Conservation (phyloP, 148 eudicot genomes). For the Chenopodium berlandieri region DNA sequence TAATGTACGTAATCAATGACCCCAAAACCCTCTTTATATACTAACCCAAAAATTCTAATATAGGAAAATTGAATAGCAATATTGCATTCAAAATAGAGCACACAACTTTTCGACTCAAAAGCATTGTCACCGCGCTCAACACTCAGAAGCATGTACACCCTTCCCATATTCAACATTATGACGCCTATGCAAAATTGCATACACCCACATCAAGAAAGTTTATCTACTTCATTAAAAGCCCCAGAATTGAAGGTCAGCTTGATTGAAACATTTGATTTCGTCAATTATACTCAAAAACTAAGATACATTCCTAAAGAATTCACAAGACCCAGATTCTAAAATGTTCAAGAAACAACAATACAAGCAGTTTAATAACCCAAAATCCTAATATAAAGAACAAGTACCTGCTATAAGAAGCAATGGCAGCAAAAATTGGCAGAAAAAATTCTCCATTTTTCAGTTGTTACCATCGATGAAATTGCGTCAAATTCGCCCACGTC, state of each 20-base stretch:
- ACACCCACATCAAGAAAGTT: background rate
- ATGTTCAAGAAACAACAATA: background rate
- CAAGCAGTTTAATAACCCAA: background rate
- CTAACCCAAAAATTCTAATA: no score
- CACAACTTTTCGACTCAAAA: no score
- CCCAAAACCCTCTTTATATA: no score
- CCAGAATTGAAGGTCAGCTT: background rate
- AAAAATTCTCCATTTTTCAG: conserved; percentile 42
- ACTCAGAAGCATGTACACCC: background rate
- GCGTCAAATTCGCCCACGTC: background rate
- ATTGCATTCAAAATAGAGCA: no score
- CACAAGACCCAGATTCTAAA: background rate
- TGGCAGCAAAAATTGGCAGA: conserved; percentile 52
- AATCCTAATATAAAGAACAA: background rate
- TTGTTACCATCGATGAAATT: background rate
- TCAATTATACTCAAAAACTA: background rate
- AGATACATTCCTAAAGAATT: background rate
- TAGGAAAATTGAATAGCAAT: no score
- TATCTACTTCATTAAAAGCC: background rate
- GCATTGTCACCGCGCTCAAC: background rate
- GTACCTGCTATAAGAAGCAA: conserved; percentile 61
- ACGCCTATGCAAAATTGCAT: background rate
- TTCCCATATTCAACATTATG: background rate
- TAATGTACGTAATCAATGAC: no score
- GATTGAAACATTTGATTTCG: background rate